Percentiles rank a stretch among this genome's conserved stretches.
Conservation (phyloP, 2,329 filamentous ascomycete genomes). For the Aspergillus transmontanensis region DNA sequence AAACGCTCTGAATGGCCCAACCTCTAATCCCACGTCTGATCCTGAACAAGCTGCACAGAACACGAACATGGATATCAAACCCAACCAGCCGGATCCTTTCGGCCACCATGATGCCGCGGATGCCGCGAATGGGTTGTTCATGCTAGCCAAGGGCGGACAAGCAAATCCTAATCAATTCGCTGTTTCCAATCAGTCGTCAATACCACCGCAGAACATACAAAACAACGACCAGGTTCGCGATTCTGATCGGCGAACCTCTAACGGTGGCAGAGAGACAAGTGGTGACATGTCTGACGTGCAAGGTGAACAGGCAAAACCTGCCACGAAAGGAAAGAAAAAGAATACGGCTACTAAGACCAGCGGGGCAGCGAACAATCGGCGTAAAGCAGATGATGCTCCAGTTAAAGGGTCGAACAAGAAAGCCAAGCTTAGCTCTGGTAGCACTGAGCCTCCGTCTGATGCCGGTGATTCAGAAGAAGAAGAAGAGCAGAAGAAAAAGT, state of each 20-base stretch:
- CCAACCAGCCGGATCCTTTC: conserved; percentile 64
- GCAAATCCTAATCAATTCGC: conserved; percentile 60
- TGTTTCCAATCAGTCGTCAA: conserved; percentile 52
- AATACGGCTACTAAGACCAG: conserved; percentile 52
- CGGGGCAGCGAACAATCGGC: conserved; percentile 63
- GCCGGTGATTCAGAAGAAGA: conserved; percentile 57
- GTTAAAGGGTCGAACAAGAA: conserved; percentile 75
- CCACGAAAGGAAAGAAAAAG: conserved; percentile 70
- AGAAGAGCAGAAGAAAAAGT: conserved; percentile 51
- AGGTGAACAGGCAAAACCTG: conserved; percentile 66
- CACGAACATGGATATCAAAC: conserved; percentile 47
- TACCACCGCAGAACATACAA: conserved; percentile 53
- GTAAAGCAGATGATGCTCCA: conserved; percentile 74
- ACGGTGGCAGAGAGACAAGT: conserved; percentile 65
- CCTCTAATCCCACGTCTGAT: conserved; percentile 46
- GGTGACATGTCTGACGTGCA: conserved; percentile 74
- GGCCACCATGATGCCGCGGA: conserved; percentile 89
- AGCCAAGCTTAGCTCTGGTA: conserved; percentile 60
- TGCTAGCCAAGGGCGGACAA: conserved; percentile 72
- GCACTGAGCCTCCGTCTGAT: conserved; percentile 45
- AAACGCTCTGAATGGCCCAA: conserved; percentile 49
- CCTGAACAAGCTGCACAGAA: conserved; percentile 40
- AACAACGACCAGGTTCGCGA: conserved; percentile 56
- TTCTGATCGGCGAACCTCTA: conserved; percentile 47
- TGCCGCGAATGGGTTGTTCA: conserved; percentile 89